Percentiles rank a stretch among this genome's conserved stretches.
phyloP scores from a whole-genome alignment of 331 rosid species.

The Erythrophleum ivorense region DNA sequence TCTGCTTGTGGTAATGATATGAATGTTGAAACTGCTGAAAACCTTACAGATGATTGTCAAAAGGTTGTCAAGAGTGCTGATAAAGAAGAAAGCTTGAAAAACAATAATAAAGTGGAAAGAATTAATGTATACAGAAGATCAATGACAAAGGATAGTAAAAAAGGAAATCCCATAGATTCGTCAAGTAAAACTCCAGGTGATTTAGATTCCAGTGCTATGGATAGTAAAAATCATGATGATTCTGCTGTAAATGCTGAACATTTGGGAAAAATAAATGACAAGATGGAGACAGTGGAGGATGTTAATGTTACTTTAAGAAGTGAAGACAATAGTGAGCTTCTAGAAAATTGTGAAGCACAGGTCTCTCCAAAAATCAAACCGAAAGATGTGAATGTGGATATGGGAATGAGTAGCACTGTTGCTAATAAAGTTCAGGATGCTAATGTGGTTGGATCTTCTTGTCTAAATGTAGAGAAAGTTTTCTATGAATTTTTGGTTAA shows the following conservation, averaged over 20 bases:
- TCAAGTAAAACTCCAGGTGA: constrained; percentile 50
- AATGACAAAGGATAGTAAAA: constrained; percentile 66
- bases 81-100: constrained; percentile 59
- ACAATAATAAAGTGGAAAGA: constrained; percentile 56
- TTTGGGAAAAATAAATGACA: constrained; percentile 54
- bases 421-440: constrained; percentile 61
- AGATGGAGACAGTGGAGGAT: constrained; percentile 48
- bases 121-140: constrained; percentile 81
- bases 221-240: constrained; percentile 54
- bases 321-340: constrained; percentile 51
- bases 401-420: constrained; percentile 48
- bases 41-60: constrained; percentile 55
- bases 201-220: constrained; percentile 46
- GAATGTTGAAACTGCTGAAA: constrained; percentile 57
- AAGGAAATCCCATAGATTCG: constrained; percentile 56
- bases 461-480: constrained; percentile 55
- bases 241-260: constrained; percentile 58
- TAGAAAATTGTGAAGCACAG: constrained; percentile 51
- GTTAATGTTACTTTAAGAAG: constrained; percentile 46
- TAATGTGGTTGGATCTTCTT: constrained; percentile 53
- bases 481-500: constrained; percentile 79
- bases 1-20: constrained; percentile 62
- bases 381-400: constrained; percentile 54
- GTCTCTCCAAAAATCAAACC: constrained; percentile 55
- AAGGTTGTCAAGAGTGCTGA: constrained; percentile 52